Percentiles rank a stretch among this genome's conserved stretches.
Conservation (phyloP, 805 yeast species). For the Saccharomycopsis amapae region DNA sequence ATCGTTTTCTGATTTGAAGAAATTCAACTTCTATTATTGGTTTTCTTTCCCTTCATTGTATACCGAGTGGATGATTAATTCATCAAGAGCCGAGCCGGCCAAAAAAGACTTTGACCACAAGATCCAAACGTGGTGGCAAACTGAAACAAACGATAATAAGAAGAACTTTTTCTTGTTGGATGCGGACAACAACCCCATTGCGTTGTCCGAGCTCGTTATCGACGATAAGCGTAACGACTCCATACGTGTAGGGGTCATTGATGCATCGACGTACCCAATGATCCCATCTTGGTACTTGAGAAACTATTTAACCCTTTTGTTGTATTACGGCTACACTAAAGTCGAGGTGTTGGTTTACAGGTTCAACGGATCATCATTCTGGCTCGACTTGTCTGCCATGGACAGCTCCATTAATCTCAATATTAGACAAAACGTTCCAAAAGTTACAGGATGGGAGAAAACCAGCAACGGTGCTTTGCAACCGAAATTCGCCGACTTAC, state of each 20-base stretch:
- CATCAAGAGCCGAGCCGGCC: background rate
- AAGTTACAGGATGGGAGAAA: slow-evolving; percentile 85
- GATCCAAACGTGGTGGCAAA: slow-evolving; percentile 22
- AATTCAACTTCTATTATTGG: slow-evolving; percentile 87
- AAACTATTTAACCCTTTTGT: slow-evolving; percentile 47
- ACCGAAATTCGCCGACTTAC: slow-evolving; percentile 80
- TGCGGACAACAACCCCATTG: slow-evolving; percentile 18
- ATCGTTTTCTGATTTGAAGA: slow-evolving; percentile 82
- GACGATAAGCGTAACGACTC: slow-evolving; percentile 21
- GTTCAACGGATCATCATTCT: slow-evolving; percentile 28
- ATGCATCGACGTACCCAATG: slow-evolving; percentile 30
- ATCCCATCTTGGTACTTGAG: slow-evolving; percentile 49
- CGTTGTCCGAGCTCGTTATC: slow-evolving; percentile 22
- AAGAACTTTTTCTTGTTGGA: slow-evolving; percentile 28
- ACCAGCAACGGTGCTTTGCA: slow-evolving; percentile 63
- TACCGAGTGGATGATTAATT: slow-evolving; percentile 39
- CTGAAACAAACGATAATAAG: slow-evolving; percentile 15
- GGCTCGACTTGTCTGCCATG: slow-evolving; percentile 23
- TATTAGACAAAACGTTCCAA: slow-evolving; percentile 29
- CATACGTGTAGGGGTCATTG: slow-evolving; percentile 33
- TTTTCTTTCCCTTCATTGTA: slow-evolving; percentile 65
- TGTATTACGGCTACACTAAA: slow-evolving; percentile 28
- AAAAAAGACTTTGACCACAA: slow-evolving; percentile 10
- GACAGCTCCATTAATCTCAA: slow-evolving; percentile 1
- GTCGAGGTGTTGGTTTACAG: slow-evolving; percentile 38